phyloP scores from a whole-genome alignment of 257 asterid genomes.

The Datura wrightii region DNA sequence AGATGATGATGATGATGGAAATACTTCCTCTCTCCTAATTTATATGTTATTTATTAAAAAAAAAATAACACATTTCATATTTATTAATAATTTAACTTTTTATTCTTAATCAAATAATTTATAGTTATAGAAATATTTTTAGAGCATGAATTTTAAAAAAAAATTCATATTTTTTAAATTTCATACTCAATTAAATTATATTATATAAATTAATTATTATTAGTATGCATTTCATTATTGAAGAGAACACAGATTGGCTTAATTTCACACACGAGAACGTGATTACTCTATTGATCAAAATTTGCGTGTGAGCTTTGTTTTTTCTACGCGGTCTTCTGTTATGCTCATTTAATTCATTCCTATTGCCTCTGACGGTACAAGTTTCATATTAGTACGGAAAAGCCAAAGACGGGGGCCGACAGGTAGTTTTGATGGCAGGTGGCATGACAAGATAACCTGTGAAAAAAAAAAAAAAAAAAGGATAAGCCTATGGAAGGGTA shows the following conservation, averaged over 20 bases:
- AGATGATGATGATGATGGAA: neutral
- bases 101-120: too few species aligned
- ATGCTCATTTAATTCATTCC: neutral
- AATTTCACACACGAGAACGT: neutral
- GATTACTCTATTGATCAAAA: neutral
- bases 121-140: too few species aligned
- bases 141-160: too few species aligned
- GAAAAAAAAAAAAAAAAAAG: neutral
- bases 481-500: neutral
- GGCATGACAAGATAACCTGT: conserved; percentile 33
- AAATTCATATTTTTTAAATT: too few species aligned
- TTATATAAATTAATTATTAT: too few species aligned
- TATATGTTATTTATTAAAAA: too few species aligned
- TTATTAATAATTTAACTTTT: too few species aligned
- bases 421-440: conserved; percentile 33
- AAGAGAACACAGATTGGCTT: neutral
- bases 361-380: neutral
- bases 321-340: conserved; percentile 1
- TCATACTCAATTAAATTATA: too few species aligned
- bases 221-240: too few species aligned
- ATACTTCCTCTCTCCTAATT: too few species aligned
- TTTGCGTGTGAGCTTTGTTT: neutral
- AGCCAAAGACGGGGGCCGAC: neutral
- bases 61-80: too few species aligned
- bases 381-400: neutral